phyloP scores from a whole-genome alignment of 2,329 filamentous ascomycete genomes.

The Fusarium robinianum region DNA sequence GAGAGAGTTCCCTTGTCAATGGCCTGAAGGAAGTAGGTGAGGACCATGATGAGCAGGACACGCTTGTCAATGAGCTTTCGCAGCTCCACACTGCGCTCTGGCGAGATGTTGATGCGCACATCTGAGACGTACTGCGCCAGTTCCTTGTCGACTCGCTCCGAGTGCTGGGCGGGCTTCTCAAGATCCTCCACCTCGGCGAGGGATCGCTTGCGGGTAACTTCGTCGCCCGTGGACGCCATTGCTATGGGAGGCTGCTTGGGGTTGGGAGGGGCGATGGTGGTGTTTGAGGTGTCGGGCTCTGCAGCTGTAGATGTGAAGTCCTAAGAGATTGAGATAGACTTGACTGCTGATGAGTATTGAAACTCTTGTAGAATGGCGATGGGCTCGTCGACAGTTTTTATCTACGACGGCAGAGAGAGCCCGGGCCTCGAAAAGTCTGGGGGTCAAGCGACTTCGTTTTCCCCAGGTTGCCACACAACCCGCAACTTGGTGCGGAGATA shows the following conservation, averaged over 20 bases:
- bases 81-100: constrained; percentile 64
- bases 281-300: no score
- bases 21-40: constrained; percentile 73
- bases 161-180: constrained; percentile 53
- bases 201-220: constrained; percentile 22
- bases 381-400: no score
- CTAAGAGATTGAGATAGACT: no score
- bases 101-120: constrained; percentile 59
- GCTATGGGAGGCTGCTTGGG: background rate
- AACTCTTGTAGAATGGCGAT: no score
- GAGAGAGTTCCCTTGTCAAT: constrained; percentile 70
- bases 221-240: constrained; percentile 14
- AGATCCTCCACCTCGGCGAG: constrained; percentile 41
- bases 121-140: constrained; percentile 66
- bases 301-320: no score
- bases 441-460: no score
- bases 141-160: constrained; percentile 64
- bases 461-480: no score
- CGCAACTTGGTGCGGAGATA: no score
- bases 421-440: no score
- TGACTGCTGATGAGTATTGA: no score
- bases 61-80: constrained; percentile 68
- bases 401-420: no score
- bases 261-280: background rate
- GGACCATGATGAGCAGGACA: constrained; percentile 71